phyloP scores from a whole-genome alignment of 2,329 filamentous ascomycete genomes.

The Fusarium albosuccineum region DNA sequence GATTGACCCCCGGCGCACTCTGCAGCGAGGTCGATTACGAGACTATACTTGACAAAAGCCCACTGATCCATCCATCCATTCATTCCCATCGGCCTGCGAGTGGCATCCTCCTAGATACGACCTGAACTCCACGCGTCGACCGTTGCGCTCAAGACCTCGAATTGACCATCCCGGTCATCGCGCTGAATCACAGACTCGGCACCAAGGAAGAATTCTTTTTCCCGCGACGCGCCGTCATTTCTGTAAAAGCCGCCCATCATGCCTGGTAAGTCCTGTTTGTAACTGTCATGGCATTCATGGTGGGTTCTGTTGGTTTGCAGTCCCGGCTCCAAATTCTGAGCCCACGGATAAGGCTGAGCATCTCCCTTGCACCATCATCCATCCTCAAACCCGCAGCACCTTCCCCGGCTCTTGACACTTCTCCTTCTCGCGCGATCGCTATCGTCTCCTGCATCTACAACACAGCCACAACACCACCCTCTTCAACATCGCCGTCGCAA shows the following conservation, averaged over 20 bases:
- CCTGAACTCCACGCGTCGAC: constrained; percentile 20
- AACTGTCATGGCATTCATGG: constrained; percentile 20
- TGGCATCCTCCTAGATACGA: constrained; percentile 2
- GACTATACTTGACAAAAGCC: not conserved
- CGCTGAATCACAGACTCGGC: not conserved
- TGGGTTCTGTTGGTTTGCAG: constrained; percentile 38
- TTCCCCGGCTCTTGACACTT: constrained; percentile 11
- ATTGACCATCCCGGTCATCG: constrained; percentile 1
- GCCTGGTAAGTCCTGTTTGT: constrained; percentile 35
- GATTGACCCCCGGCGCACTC: not conserved
- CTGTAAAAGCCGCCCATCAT: constrained; percentile 19
- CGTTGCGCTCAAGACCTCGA: constrained; percentile 13
- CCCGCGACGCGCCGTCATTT: not conserved
- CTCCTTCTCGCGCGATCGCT: constrained; percentile 12
- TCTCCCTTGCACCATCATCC: constrained; percentile 34
- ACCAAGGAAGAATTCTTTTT: not conserved
- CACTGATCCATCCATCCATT: not conserved
- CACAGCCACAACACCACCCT: constrained; percentile 3
- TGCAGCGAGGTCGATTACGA: constrained; percentile 3
- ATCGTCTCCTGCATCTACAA: constrained; percentile 2
- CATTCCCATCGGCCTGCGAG: not conserved
- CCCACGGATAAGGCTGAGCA: constrained; percentile 29
- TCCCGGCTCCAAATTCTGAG: constrained; percentile 23
- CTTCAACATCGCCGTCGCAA: constrained; percentile 16
- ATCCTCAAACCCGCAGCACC: constrained; percentile 9